Conservation (phyloP, 2,329 filamentous ascomycete genomes). For the Aspergillus terreus region DNA sequence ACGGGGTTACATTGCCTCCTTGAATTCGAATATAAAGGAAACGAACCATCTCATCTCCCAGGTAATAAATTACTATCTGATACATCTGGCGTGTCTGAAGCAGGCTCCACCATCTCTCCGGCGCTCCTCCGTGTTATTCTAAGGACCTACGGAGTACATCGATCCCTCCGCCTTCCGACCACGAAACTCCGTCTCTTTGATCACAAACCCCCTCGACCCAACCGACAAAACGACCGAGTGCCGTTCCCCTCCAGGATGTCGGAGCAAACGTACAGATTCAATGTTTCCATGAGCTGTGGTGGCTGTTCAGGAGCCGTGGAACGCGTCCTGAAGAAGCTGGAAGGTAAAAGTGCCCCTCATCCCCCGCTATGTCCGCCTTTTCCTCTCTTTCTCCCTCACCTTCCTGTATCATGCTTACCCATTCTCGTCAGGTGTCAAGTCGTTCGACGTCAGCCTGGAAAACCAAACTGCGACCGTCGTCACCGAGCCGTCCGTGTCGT, state of each 20-base stretch:
- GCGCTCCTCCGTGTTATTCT: no score
- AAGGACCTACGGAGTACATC: no score
- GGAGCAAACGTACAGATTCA: conserved; percentile 91
- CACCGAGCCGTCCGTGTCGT: conserved; percentile 65
- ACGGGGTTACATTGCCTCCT: no score
- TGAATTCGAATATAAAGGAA: no score
- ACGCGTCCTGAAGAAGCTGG: conserved; percentile 85
- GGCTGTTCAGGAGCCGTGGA: conserved; percentile 95
- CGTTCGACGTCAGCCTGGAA: conserved; percentile 82
- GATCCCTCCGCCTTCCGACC: no score
- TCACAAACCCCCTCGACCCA: neutral
- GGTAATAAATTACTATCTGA: no score
- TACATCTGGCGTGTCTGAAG: no score
- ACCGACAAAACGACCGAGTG: neutral
- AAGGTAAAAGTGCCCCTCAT: conserved; percentile 56
- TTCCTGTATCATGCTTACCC: neutral
- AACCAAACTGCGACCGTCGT: conserved; percentile 76
- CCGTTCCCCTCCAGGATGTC: conserved; percentile 45
- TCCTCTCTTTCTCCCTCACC: neutral
- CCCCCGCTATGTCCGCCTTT: neutral
- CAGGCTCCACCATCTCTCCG: no score
- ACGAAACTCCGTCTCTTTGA: neutral
- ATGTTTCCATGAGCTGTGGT: conserved; percentile 88
- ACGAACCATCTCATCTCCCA: no score
- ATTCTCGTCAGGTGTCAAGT: conserved; percentile 66